Conservation (phyloP, 2,329 filamentous ascomycete species). For the Aspergillus sp. region DNA sequence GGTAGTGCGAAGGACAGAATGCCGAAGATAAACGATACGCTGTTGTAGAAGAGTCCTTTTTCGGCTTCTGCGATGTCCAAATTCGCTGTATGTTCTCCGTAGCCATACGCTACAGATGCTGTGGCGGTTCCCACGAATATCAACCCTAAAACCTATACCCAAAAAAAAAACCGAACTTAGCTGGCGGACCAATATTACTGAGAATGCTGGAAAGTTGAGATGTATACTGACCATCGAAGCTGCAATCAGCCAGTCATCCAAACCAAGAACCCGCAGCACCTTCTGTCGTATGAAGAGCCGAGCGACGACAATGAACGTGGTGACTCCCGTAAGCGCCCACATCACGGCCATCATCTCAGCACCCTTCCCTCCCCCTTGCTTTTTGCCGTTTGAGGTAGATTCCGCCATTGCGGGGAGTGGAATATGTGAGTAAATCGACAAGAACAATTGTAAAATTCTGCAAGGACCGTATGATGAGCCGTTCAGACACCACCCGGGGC, state of each 20-base stretch:
- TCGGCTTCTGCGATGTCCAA: slow-evolving; percentile 24
- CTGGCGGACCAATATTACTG: neutral
- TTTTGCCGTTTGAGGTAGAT: neutral
- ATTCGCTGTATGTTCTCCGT: slow-evolving; percentile 37
- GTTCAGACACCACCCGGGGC: neutral
- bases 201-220: neutral
- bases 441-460: neutral
- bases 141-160: slow-evolving; percentile 33
- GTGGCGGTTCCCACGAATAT: slow-evolving; percentile 35
- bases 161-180: neutral
- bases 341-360: slow-evolving; percentile 30
- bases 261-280: slow-evolving; percentile 30
- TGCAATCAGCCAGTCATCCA: slow-evolving; percentile 39
- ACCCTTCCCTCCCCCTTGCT: slow-evolving; percentile 26
- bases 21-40: slow-evolving; percentile 24
- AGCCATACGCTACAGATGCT: slow-evolving; percentile 38
- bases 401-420: neutral
- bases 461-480: neutral
- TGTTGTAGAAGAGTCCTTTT: slow-evolving; percentile 20
- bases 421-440: neutral
- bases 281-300: slow-evolving; percentile 31
- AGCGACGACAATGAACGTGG: slow-evolving; percentile 28
- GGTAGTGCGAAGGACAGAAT: slow-evolving; percentile 25
- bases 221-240: slow-evolving; percentile 26
- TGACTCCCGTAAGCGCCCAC: slow-evolving; percentile 30